Conservation (phyloP, 2,329 filamentous ascomycete genomes). For the Capronia americana region DNA sequence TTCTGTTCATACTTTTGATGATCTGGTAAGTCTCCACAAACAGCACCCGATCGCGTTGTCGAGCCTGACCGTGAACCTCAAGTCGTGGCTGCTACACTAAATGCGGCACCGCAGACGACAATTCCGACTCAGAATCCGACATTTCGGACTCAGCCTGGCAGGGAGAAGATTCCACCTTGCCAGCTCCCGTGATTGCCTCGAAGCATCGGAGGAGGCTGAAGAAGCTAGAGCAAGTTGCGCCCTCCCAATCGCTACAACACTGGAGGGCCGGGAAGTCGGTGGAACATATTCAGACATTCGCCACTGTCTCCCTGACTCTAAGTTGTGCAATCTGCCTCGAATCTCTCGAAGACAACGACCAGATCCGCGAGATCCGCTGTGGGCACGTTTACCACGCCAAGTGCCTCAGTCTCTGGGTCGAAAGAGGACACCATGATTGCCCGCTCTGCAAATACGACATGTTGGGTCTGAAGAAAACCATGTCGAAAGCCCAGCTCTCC, state of each 20-base stretch:
- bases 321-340: slow-evolving; percentile 36
- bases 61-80: neutral
- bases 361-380: slow-evolving; percentile 32
- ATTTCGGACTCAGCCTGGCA: slow-evolving; percentile 31
- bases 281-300: slow-evolving; percentile 31
- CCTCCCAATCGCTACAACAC: slow-evolving; percentile 25
- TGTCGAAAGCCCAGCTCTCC: slow-evolving; percentile 9
- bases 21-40: slow-evolving; percentile 11
- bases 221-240: slow-evolving; percentile 34
- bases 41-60: neutral
- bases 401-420: slow-evolving; percentile 35
- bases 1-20: slow-evolving; percentile 16
- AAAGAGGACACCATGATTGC: slow-evolving; percentile 35
- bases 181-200: slow-evolving; percentile 10
- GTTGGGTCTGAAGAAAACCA: slow-evolving; percentile 24
- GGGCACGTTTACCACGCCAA: slow-evolving; percentile 33
- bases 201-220: slow-evolving; percentile 32
- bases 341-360: slow-evolving; percentile 31
- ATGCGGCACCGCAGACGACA: slow-evolving; percentile 10
- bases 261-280: slow-evolving; percentile 32
- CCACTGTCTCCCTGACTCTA: slow-evolving; percentile 27
- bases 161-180: slow-evolving; percentile 21
- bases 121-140: slow-evolving; percentile 25
- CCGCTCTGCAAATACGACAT: slow-evolving; percentile 37
- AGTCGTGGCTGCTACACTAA: slow-evolving; percentile 25